Evolutionary conservation across 345 rosid genomes (phyloP).

Genomic region (Corymbia maculata): DNA sequence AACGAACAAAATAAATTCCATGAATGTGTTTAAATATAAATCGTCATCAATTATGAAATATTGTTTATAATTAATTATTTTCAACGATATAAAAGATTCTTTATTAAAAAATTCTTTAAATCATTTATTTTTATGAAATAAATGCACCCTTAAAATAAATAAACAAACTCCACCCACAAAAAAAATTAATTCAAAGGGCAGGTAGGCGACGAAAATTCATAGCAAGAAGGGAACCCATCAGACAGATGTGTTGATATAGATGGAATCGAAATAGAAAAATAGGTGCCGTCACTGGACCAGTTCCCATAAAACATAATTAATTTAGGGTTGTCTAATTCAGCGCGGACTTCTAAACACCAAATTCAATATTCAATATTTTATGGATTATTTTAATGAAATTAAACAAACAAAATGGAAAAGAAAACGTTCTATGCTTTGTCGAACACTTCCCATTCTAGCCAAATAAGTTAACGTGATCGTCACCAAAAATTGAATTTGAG

Average conservation of each 20-base stretch:
- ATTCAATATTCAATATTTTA: not conserved
- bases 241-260: not conserved
- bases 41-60: no score
- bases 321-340: not conserved
- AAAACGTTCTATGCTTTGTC: not conserved
- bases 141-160: not conserved
- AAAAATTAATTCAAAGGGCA: not conserved
- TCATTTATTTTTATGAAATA: no score
- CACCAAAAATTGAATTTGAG: not conserved
- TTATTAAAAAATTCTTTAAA: no score
- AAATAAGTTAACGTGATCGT: not conserved
- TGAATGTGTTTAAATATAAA: no score
- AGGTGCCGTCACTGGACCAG: not conserved
- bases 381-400: not conserved
- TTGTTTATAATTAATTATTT: no score
- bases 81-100: accelerated
- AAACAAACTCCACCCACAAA: no score
- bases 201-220: not conserved
- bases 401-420: not conserved
- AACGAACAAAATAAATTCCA: no score
- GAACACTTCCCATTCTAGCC: not conserved
- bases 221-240: not conserved
- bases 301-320: not conserved
- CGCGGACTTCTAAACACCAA: not conserved
- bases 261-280: not conserved